Percentiles rank a stretch among this genome's conserved stretches.
Conservation (phyloP, 1,139 yeast species). For the Casaregolazyma suthepensis region DNA sequence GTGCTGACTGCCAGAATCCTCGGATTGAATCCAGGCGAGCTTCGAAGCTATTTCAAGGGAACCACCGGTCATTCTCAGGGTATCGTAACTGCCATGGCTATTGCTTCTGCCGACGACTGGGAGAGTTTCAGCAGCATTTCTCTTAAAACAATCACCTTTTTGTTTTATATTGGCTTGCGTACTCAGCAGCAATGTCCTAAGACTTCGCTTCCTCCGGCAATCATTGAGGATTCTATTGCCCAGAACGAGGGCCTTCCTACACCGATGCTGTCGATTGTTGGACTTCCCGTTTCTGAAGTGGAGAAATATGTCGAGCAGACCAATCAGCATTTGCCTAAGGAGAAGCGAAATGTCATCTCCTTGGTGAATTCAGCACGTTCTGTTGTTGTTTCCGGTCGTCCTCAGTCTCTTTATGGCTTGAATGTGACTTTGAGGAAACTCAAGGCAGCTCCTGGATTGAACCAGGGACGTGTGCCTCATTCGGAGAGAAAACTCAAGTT, state of each 20-base stretch:
- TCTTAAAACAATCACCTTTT: constrained; percentile 70
- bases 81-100: constrained; percentile 85
- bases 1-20: constrained; percentile 80
- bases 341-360: constrained; percentile 85
- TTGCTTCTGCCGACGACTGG: constrained; percentile 85
- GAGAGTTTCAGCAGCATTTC: constrained; percentile 67
- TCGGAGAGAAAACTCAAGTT: constrained; percentile 90
- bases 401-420: constrained; percentile 96
- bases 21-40: constrained; percentile 86
- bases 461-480: constrained; percentile 89
- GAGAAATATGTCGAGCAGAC: constrained; percentile 76
- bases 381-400: constrained; percentile 95
- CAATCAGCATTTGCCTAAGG: constrained; percentile 86
- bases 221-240: constrained; percentile 86
- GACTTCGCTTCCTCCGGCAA: constrained; percentile 90
- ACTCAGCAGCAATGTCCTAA: constrained; percentile 87
- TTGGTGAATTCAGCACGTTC: constrained; percentile 93
- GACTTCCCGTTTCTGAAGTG: constrained; percentile 73
- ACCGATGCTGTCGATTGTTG: constrained; percentile 94
- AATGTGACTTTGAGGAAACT: constrained; percentile 87
- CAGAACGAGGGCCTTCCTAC: constrained; percentile 96
- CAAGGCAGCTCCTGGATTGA: constrained; percentile 90
- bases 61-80: constrained; percentile 99
- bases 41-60: constrained; percentile 66
- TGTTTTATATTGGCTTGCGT: constrained; percentile 91